phyloP scores from a whole-genome alignment of 2,329 filamentous ascomycete species.

The Fusarium buxicola region DNA sequence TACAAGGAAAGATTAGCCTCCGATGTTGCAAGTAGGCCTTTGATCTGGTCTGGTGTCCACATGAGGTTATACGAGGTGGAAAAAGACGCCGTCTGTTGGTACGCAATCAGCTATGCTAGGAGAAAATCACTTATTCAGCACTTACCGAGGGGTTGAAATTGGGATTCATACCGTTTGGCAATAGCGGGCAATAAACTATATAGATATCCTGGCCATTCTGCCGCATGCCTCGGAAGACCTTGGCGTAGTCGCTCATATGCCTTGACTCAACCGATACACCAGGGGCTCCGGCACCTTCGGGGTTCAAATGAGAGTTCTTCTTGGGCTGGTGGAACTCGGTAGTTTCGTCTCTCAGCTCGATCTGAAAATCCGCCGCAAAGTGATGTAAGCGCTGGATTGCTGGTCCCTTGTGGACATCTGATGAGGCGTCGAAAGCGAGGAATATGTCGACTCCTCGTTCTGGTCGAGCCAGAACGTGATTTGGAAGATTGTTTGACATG shows the following conservation, averaged over 20 bases:
- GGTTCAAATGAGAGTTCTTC: fast-evolving
- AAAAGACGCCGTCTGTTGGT: constrained; percentile 21
- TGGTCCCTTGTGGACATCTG: constrained; percentile 30
- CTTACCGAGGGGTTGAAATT: constrained; percentile 34
- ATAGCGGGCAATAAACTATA: constrained; percentile 35
- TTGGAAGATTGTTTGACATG: constrained; percentile 41
- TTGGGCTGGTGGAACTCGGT: background rate
- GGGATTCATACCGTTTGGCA: constrained; percentile 21
- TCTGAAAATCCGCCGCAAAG: constrained; percentile 36
- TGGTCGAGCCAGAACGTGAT: constrained; percentile 31
- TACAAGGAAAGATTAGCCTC: constrained; percentile 28
- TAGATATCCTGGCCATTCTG: constrained; percentile 22
- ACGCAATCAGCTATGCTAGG: fast-evolving
- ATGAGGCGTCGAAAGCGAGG: constrained; percentile 37
- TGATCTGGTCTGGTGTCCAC: constrained; percentile 38
- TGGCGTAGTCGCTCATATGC: constrained; percentile 20
- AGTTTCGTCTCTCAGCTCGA: constrained; percentile 18
- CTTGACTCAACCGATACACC: background rate
- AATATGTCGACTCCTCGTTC: constrained; percentile 35
- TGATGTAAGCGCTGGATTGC: constrained; percentile 35
- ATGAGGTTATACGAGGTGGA: constrained; percentile 42
- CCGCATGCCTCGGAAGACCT: constrained; percentile 28
- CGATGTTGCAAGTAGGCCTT: constrained; percentile 9
- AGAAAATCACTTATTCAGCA: fast-evolving
- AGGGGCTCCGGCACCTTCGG: fast-evolving